Evolutionary conservation across 345 rosid species (phyloP), one percentile per base, ranked within the genome.

Genomic region (Dovyalis caffra): DNA sequence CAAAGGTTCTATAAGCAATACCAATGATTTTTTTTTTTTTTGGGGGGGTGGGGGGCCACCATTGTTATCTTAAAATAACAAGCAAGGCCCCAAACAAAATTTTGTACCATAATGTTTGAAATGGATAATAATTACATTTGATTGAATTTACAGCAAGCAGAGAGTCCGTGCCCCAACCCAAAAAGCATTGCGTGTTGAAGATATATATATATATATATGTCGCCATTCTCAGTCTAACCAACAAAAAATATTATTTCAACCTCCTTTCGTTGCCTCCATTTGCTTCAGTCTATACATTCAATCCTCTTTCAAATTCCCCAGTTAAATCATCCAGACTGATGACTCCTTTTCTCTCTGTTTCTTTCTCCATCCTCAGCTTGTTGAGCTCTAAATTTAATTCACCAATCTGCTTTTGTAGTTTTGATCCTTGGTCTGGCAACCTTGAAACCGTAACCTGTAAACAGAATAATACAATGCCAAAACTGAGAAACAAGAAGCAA

Each of bases 391-490:
- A 73, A 57, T 87, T 86, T 82, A 93, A 53, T 64, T 87, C 93
- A 1, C 78, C 76, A 57, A 95, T 88, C 85, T 93, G 91, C 79
- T 87, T 88, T 76, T 82, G 88, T 64, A 93, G 37, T 75, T 87
- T 93, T 4, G 82, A 89, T 66, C 99, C 99, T 78, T 83, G 80
- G 75, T 95, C 99, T 3, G 99, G 95, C 73, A 95, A 78, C 70
- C 83, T 90, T 43, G 94, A 85, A 25, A 93, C 77, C 2, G 85
- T 87, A 38, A 7, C 82, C 99, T 95, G 89, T 38, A 65, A 32
- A 60, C 25, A 49, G 40, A 28, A 47, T 47, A 28, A 47, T 47
- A 6, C 25, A 29, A n/a, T 0, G 28, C 71, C 71, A 53, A 63
- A 64, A 61, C 5, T 34, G 49, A 14, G 58, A 34, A 14, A 63